Percentiles rank a stretch among this genome's conserved stretches.
Evolutionary conservation across 257 asterid genomes (phyloP).

Genomic region (Penstemon barbatus): DNA sequence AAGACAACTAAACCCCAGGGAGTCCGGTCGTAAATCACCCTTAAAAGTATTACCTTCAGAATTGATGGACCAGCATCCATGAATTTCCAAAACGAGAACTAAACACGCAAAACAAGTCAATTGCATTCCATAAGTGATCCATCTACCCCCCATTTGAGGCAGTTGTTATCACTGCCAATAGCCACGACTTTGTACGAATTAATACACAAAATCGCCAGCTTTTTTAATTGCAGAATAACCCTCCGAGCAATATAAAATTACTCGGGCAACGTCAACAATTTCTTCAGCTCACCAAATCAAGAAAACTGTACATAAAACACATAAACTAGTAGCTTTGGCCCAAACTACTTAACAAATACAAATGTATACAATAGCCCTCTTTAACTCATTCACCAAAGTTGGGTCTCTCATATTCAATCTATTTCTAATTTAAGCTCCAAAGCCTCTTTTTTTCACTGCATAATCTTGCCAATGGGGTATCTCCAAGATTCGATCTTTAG

Average conservation of each 20-base stretch:
- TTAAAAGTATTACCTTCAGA: constrained; percentile 58
- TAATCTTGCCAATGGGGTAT: constrained; percentile 35
- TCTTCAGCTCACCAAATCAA: constrained; percentile 29
- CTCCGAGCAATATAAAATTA: constrained; percentile 57
- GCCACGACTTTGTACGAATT: constrained; percentile 50
- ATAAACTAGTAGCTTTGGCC: constrained; percentile 26
- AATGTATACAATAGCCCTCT: constrained; percentile 27
- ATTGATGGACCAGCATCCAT: constrained; percentile 53
- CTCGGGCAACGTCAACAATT: constrained; percentile 43
- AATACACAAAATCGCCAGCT: constrained; percentile 68
- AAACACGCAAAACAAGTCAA: constrained; percentile 44
- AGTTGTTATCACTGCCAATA: constrained; percentile 61
- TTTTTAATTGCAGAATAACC: constrained; percentile 39
- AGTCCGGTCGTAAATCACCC: no score
- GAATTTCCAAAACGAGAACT: constrained; percentile 45
- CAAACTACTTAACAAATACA: constrained; percentile 32
- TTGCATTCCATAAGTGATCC: constrained; percentile 53
- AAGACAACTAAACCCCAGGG: no score
- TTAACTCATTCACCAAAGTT: constrained; percentile 29
- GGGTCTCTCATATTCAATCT: constrained; percentile 58
- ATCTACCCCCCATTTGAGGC: constrained; percentile 73
- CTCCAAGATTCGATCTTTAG: constrained; percentile 44
- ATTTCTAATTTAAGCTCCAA: constrained; percentile 30
- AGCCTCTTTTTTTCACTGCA: constrained; percentile 47
- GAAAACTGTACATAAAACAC: constrained; percentile 21